These are phyloP conservation scores for Aspergillus cristatus DNA, from an alignment of 495 filamentous ascomycete genomes.

Conservation along the genomic window DNA sequence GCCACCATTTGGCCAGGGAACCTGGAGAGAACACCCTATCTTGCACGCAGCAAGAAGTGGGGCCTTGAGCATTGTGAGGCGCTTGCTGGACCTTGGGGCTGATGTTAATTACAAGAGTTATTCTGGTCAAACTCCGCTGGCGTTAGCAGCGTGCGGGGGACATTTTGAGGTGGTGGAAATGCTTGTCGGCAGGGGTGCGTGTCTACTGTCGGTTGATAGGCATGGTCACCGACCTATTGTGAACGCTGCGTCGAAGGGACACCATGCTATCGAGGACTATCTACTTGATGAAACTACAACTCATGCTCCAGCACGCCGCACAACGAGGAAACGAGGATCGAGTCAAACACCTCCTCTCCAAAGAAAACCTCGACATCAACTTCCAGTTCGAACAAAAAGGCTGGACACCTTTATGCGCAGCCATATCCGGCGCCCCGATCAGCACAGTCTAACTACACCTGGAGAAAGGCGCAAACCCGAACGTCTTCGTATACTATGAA, in stretches of 20 bases:
- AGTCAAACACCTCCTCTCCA: no score
- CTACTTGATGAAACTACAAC: background rate
- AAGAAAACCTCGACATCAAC: no score
- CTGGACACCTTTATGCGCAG: no score
- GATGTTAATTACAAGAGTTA: background rate
- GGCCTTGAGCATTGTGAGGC: background rate
- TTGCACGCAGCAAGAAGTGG: background rate
- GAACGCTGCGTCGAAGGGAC: background rate
- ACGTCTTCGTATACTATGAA: no score
- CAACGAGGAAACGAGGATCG: no score
- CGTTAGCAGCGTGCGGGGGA: background rate
- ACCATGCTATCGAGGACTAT: background rate
- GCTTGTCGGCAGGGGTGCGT: background rate
- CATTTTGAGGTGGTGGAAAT: background rate
- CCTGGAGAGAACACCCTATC: background rate
- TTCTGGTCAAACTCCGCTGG: background rate
- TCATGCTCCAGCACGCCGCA: no score
- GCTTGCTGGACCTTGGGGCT: background rate
- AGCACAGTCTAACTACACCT: no score
- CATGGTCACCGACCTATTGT: background rate
- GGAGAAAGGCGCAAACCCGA: no score
- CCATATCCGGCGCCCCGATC: no score
- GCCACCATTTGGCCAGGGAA: background rate
- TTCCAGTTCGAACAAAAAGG: no score
- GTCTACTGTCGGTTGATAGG: background rate